Evolutionary conservation across 1,139 yeast species (phyloP), one percentile per base, ranked within the genome.

Genomic region (Zygoascus meyerae): DNA sequence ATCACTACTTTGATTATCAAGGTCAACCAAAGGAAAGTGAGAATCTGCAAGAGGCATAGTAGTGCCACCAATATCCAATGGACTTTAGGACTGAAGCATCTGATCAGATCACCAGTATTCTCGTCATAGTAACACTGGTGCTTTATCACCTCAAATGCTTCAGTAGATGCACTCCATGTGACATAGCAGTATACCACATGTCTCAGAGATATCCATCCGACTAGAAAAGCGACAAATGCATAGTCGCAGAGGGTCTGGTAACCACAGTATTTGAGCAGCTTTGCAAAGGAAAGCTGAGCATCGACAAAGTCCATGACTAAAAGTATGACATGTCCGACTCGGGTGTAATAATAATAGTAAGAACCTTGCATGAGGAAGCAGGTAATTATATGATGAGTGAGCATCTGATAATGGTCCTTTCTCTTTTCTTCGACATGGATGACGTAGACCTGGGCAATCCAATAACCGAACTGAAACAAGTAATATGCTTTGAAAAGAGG

Each of bases 291-390:
- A 38, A 89, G 70, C 54, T 80, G 70, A 38, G 83, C 77, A 63
- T 89, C 97, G 41, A 81, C 94, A 32, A 80, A 71, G 66, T 89
- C 96, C 95, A 89, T 87, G 53, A 86, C 69, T 56, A 83, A 74
- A 57, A 86, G 68, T 42, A 89, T 82, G 40, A 83, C 75, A 65
- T 86, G 86, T 30, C 97, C 97, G 48, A 86, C 77, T 40, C 89
- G 74, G 34, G 82, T 79, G 64, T 79, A 84, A 65, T 84, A 81
- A 61, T 78, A 81, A 59, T 73, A 73, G 64, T 87, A 89, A 1
- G 94, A 83, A 1, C 94, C 94, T 16, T 75, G 65, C 39, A 85
- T 74, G 50, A 89, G 72, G 29, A 72, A 58, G 57, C 82, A 75
- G 1, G 97, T 89, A 48, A 89, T 81, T 46, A 89, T 79, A 66